Conservation (phyloP, 2,329 filamentous ascomycete genomes). For the Grosmannia serpens region DNA sequence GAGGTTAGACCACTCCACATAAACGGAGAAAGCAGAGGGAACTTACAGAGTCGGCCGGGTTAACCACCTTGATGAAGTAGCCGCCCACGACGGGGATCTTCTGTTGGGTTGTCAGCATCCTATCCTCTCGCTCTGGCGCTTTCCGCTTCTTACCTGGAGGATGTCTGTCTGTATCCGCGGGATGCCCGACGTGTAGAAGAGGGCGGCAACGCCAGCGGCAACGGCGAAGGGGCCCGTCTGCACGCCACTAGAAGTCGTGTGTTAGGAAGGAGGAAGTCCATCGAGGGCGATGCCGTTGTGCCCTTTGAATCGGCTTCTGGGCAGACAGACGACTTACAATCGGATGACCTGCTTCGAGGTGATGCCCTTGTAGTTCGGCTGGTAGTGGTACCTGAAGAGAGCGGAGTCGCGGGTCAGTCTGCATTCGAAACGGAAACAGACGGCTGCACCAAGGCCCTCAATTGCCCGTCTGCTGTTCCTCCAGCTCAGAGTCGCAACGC, state of each 20-base stretch:
- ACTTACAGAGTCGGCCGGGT: conserved; percentile 53
- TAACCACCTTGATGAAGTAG: conserved; percentile 41
- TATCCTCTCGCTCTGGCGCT: neutral
- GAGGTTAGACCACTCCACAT: neutral
- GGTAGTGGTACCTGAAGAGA: conserved; percentile 42
- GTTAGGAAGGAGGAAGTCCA: neutral
- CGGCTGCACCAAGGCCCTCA: neutral
- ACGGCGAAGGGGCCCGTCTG: conserved; percentile 44
- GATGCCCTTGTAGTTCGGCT: conserved; percentile 42
- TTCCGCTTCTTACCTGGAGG: conserved; percentile 31
- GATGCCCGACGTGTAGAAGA: conserved; percentile 51
- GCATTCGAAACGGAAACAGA: neutral
- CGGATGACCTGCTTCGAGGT: conserved; percentile 27
- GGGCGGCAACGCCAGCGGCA: conserved; percentile 43
- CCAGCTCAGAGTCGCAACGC: neutral
- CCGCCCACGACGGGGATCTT: conserved; percentile 42
- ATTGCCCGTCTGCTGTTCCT: neutral
- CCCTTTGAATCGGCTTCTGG: neutral
- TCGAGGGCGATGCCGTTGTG: too few relatives aligned
- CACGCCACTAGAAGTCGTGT: conserved; percentile 28
- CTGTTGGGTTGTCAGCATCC: conserved; percentile 20
- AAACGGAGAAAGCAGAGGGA: neutral
- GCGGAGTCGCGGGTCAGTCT: neutral
- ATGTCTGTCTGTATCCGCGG: conserved; percentile 49
- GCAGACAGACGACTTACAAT: conserved; percentile 1